Percentiles rank a stretch among this genome's conserved stretches.
These are phyloP conservation scores for Mallotus repandus DNA, from an alignment of 441 rosid genomes.

Conservation along the genomic window DNA sequence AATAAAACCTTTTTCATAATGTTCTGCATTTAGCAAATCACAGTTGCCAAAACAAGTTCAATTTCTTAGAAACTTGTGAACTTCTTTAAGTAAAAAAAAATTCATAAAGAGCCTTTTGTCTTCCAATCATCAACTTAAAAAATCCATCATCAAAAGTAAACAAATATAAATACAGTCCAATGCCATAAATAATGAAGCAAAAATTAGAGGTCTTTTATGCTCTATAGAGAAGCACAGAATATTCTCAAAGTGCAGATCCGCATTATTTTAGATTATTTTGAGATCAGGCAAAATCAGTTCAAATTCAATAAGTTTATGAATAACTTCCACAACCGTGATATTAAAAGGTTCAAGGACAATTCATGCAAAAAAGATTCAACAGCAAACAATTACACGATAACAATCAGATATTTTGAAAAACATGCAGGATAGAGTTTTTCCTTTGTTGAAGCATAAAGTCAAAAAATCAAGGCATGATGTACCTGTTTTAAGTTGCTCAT, in stretches of 20 bases:
- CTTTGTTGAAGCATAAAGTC: neutral
- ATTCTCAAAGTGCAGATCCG: neutral
- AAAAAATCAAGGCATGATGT: conserved; percentile 12
- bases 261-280: neutral
- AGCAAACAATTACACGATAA: neutral
- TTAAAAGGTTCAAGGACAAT: no score
- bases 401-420: neutral
- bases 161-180: neutral
- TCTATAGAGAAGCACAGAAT: neutral
- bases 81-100: neutral
- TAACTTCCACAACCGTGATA: no score
- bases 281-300: neutral
- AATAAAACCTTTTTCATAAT: no score
- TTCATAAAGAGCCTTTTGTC: conserved; percentile 1
- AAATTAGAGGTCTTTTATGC: neutral
- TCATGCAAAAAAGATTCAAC: no score
- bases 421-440: neutral
- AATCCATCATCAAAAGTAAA: neutral
- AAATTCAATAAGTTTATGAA: neutral
- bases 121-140: neutral
- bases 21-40: no score
- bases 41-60: neutral
- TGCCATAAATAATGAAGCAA: neutral
- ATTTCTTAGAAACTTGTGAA: no score
- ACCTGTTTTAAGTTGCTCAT: conserved; percentile 67